Base-by-base conservation (phyloP, 139 green algal genomes). In the Tetradesmus obliquus region DNA sequence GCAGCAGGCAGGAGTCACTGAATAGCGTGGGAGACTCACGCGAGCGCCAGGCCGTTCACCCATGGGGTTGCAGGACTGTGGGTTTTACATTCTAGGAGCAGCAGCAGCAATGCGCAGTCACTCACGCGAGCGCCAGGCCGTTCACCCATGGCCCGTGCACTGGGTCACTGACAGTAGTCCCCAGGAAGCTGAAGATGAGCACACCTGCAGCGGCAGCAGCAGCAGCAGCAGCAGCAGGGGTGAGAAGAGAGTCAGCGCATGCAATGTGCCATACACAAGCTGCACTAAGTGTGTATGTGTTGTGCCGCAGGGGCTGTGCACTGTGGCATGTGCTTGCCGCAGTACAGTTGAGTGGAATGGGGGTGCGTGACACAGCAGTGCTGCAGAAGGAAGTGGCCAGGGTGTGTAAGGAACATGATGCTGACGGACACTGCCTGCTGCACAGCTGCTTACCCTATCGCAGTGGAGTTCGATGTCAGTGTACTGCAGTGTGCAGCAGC, bases 151-250 rank as follows among this genome's bases (percentile, higher is more conserved):
- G 84, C 9, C 84, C 84, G 5, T 57, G 22, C 15, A 88, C 58
- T 58, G 55, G 55, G 84, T 79, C 58, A 4, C 53, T 22, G 12
- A 83, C 87, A 1, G 87, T 91, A 5, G 87, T 79, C 13, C 87
- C 87, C n/a, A 91, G 51, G 74, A 91, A 91, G 55, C 55, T 6
- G 54, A 91, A 91, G 53, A 91, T 74, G 54, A 91, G 66, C n/a
- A 86, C 81, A 12, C 72, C 72, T 81, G 72, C 72, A 81, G 60
- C 32, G 60, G 19, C 60, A 66, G 60, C 60, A 71, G 9, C 60
- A 71, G 60, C 60, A 71, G 60, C 60, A 71, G 60, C 60, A 3
- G 60, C 8, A 19, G 32, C 32, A 45, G 32, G 32, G 32, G 32
- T 45, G 32, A 45, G 32, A 45, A 45, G 32, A 45, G 32, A 45